A percentile compares a stretch with the other conserved stretches of the same genome.
These are phyloP conservation scores for Clitocybe nebularis DNA, from an alignment of 1,284 basidiomycete genomes.

Conservation along the genomic window DNA sequence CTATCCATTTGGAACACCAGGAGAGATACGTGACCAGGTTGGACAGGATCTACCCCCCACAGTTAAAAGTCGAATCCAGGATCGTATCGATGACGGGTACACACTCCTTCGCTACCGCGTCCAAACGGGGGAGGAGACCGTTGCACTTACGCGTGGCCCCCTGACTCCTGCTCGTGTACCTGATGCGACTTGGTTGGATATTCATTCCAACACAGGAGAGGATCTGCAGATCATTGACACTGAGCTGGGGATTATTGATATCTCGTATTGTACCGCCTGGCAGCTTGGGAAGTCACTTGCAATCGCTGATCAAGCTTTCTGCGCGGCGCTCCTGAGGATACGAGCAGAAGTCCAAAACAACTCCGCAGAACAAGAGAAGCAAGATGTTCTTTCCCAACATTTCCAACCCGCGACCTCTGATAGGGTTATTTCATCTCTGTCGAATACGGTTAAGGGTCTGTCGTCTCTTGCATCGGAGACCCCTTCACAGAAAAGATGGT, in stretches of 20 bases:
- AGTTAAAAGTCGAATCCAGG: neutral
- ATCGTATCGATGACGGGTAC: neutral
- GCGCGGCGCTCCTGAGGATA: neutral
- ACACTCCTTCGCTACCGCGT: neutral
- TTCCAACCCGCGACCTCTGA: neutral
- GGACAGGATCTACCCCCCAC: neutral
- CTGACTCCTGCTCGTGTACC: neutral
- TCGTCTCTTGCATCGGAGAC: neutral
- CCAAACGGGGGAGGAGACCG: neutral
- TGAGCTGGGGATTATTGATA: constrained; percentile 1
- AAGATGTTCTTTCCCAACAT: neutral
- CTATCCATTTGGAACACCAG: neutral
- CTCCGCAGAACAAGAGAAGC: neutral
- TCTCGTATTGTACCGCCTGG: constrained; percentile 5
- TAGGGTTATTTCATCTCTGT: neutral
- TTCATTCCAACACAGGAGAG: constrained; percentile 2
- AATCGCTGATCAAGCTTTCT: constrained; percentile 5
- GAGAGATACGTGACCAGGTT: no score
- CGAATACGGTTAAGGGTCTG: neutral
- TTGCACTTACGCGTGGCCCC: neutral
- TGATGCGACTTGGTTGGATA: neutral
- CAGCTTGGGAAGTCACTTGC: constrained; percentile 6
- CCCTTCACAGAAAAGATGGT: neutral
- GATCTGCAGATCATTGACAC: constrained; percentile 6
- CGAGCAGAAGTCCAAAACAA: neutral